phyloP scores from a whole-genome alignment of 192 early-diverging fungal genomes.

The Backusella sp. region DNA sequence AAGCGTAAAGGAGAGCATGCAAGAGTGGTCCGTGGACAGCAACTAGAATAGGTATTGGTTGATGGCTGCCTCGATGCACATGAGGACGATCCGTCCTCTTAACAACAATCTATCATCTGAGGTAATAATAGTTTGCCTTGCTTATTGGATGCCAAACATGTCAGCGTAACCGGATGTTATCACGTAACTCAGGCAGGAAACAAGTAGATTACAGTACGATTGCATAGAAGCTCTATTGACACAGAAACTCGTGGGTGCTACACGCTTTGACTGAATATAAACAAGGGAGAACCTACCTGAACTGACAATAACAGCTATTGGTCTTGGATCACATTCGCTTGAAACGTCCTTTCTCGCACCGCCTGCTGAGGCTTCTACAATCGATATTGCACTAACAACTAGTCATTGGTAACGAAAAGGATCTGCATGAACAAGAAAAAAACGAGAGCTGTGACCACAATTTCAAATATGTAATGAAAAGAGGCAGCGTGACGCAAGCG shows the following conservation, averaged over 20 bases:
- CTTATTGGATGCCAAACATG: constrained; percentile 27
- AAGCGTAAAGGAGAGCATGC: too few relatives aligned
- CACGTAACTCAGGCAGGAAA: constrained; percentile 52
- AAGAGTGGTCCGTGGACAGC: constrained; percentile 13
- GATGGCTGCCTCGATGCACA: constrained; percentile 19
- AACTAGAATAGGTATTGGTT: constrained; percentile 18
- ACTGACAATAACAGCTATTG: too few relatives aligned
- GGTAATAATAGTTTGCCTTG: constrained; percentile 11
- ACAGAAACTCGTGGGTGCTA: too few relatives aligned
- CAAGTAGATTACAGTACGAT: too few relatives aligned
- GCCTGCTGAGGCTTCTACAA: constrained; percentile 44
- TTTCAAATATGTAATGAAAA: constrained; percentile 31
- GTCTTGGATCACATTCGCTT: too few relatives aligned
- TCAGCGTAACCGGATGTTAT: constrained; percentile 40
- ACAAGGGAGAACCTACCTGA: constrained; percentile 17
- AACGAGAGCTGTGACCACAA: constrained; percentile 35
- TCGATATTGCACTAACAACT: constrained; percentile 56
- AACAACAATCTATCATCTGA: constrained; percentile 21
- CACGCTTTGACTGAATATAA: too few relatives aligned
- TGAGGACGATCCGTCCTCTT: constrained; percentile 7
- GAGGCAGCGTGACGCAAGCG: too few relatives aligned
- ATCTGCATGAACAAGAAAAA: constrained; percentile 36
- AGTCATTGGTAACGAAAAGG: constrained; percentile 47
- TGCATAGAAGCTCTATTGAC: too few relatives aligned
- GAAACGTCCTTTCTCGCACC: constrained; percentile 11